phyloP scores from a whole-genome alignment of 2,329 filamentous ascomycete species.

The Nannizziopsis arthrosporioides region DNA sequence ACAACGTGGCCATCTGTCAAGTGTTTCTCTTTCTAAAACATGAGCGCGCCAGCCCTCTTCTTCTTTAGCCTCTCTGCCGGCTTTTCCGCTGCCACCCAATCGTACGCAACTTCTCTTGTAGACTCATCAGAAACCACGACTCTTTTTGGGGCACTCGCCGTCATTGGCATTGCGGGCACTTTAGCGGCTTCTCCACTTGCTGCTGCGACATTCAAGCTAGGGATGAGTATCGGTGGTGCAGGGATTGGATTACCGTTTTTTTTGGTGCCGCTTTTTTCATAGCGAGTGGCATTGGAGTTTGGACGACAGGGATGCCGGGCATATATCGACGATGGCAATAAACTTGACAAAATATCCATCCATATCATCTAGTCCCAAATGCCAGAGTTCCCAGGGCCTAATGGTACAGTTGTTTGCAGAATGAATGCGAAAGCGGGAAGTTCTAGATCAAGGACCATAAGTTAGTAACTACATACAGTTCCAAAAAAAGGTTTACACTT shows the following conservation, averaged over 20 bases:
- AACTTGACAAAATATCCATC: too few species aligned
- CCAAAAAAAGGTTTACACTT: too few species aligned
- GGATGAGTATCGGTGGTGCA: slow-evolving; percentile 1
- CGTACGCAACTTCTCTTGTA: slow-evolving; percentile 2
- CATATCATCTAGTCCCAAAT: too few species aligned
- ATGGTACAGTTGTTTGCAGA: too few species aligned
- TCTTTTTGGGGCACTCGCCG: slow-evolving; percentile 1
- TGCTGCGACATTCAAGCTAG: slow-evolving; percentile 2
- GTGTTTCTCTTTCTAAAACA: too few species aligned
- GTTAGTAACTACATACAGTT: too few species aligned
- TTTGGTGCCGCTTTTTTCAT: neutral
- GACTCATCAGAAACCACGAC: neutral
- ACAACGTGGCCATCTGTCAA: too few species aligned
- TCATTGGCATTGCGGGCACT: neutral
- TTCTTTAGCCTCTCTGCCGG: slow-evolving; percentile 2
- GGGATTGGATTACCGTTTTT: slow-evolving; percentile 1
- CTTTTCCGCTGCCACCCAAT: slow-evolving; percentile 1
- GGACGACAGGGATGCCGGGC: neutral
- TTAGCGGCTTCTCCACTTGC: neutral
- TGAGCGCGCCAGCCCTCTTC: neutral
- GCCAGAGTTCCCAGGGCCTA: too few species aligned
- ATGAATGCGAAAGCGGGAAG: too few species aligned
- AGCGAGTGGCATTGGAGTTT: neutral
- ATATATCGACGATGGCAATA: neutral
- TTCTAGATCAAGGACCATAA: too few species aligned